Evolutionary conservation across 225 moss, liverwort and hornwort genomes (phyloP), one percentile per base, ranked within the genome.

Genomic region (Rhytidiadelphus loreus): DNA sequence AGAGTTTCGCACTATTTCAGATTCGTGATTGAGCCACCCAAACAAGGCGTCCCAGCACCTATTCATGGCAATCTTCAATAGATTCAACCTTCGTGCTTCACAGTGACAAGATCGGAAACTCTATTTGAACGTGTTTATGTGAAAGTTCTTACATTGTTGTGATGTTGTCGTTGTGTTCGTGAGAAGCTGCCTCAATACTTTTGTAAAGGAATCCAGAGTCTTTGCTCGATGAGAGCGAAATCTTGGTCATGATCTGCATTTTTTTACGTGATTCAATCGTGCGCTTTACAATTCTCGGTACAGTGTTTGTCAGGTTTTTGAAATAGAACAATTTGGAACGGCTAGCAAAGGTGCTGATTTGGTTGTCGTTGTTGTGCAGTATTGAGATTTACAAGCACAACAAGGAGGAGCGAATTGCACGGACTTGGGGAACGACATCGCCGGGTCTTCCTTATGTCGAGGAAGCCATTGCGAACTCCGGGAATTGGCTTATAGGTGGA

Each of bases 321-420:
- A 71, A 80, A 30, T 28, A 17, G 19, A 55, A 30, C 7, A 9
- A 62, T 48, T 62, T 50, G 60, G 75, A 63, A 61, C 28, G 48
- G 48, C 13, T 13, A 39, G 39, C 13, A 5, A 64, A 52, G 85
- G 26, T 80, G 72, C 62, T 66, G 82, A 83, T 66, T 76, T 37
- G 63, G 46, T 48, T 74, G 44, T 77, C 28, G 16, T 77, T 77
- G 13, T 37, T 46, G 56, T 85, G 87, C 93, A 98, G 98, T n/a
- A 93, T 98, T 87, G 98, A 98, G 91, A 90, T 98, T 64, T 96
- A 93, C 95, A 96, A 89, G 91, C 96, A 96, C 78, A 95, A 94
- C 89, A 96, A 96, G 91, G 96, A 98, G 86, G 98, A 98, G 91
- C 95, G 98, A 62, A 95, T 98, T 83, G 96, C 96, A 1, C 95